Percentiles rank a stretch among this genome's conserved stretches.
phyloP scores from a whole-genome alignment of 192 early-diverging fungal genomes.

The Linnemannia schmuckeri region DNA sequence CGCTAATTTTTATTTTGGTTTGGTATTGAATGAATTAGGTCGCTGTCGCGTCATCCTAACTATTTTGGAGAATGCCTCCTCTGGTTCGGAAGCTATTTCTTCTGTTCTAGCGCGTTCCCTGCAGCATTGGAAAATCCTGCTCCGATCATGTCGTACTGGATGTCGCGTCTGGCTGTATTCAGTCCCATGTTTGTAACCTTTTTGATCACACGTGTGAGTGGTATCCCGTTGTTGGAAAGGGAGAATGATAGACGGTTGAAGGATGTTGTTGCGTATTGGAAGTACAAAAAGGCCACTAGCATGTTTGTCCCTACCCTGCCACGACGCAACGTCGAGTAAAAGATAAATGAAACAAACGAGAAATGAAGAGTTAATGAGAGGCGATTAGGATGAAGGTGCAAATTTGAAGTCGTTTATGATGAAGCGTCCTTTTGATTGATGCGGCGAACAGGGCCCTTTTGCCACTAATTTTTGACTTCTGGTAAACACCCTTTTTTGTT shows the following conservation, averaged over 20 bases:
- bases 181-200: conserved; percentile 53
- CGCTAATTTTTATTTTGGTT: background rate
- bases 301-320: conserved; percentile 55
- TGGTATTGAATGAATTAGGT: conserved; percentile 11
- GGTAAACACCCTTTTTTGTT: background rate
- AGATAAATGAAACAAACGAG: background rate
- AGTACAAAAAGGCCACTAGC: conserved; percentile 51
- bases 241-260: conserved; percentile 49
- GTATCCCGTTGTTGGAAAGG: conserved; percentile 49
- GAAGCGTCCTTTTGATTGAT: too few relatives aligned
- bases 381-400: background rate
- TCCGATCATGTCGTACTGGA: conserved; percentile 29
- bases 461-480: background rate
- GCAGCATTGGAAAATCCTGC: background rate
- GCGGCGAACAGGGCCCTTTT: background rate
- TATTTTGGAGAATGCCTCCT: conserved; percentile 57
- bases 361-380: background rate
- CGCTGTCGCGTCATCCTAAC: conserved; percentile 56
- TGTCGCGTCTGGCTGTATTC: conserved; percentile 33
- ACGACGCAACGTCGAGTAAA: background rate
- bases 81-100: conserved; percentile 45
- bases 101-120: conserved; percentile 28
- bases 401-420: background rate
- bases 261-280: conserved; percentile 56
- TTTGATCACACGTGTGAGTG: conserved; percentile 55